Conservation (phyloP, 2,329 filamentous ascomycete species). For the Proliferodiscus dingleyae region DNA sequence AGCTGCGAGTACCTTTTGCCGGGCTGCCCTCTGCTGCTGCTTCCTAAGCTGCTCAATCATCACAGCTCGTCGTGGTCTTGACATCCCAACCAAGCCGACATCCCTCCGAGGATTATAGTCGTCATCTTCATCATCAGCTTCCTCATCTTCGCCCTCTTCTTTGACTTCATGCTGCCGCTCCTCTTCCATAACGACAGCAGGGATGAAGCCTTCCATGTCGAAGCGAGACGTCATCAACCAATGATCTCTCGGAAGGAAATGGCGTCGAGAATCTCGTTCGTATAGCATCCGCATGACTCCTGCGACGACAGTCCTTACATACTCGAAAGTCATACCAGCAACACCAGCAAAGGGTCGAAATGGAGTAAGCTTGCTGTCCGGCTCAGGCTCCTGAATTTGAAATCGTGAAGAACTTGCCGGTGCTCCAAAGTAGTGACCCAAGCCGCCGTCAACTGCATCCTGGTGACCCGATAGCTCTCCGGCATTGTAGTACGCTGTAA, state of each 20-base stretch:
- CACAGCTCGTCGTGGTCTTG: conserved; percentile 57
- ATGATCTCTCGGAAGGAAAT: conserved; percentile 75
- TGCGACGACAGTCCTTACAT: conserved; percentile 75
- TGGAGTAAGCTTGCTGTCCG: conserved; percentile 9
- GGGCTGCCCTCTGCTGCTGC: conserved; percentile 61
- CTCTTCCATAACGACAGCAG: conserved; percentile 82
- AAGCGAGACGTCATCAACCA: conserved; percentile 91
- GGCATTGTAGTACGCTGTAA: conserved; percentile 81
- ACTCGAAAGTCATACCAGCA: conserved; percentile 69
- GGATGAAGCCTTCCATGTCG: conserved; percentile 83
- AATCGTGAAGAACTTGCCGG: conserved; percentile 15
- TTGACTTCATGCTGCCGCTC: conserved; percentile 67
- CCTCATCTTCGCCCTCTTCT: conserved; percentile 54
- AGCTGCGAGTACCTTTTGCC: conserved; percentile 68
- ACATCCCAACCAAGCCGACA: conserved; percentile 47
- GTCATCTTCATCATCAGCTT: conserved; percentile 37
- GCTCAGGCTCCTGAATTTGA: conserved; percentile 13
- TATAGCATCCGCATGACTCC: conserved; percentile 82
- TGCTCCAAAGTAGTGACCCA: conserved; percentile 42
- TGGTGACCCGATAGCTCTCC: conserved; percentile 52
- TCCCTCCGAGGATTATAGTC: conserved; percentile 24
- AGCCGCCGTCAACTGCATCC: conserved; percentile 34
- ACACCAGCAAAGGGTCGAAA: conserved; percentile 53
- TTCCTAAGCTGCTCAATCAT: conserved; percentile 57
- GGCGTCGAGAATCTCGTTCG: conserved; percentile 83